phyloP scores from a whole-genome alignment of 768 basidiomycete genomes.

The Chalciporus chontae region DNA sequence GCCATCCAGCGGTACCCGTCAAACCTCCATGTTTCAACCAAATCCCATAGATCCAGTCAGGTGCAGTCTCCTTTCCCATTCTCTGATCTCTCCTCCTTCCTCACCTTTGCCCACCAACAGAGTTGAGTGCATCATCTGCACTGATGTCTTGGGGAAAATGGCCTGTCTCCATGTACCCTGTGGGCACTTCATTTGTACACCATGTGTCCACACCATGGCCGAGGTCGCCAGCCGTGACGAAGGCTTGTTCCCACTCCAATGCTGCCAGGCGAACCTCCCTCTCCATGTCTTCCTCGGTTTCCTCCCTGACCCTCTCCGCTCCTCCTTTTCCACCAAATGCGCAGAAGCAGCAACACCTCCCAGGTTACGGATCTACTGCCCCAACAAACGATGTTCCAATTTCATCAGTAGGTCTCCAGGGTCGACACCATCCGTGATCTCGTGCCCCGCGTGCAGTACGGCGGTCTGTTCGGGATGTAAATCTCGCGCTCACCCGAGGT shows the following conservation, averaged over 20 bases:
- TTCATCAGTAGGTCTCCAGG: conserved; percentile 46
- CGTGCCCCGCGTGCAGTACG: conserved; percentile 40
- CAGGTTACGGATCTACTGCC: conserved; percentile 47
- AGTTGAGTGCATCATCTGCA: conserved; percentile 39
- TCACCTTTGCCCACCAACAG: conserved; percentile 1
- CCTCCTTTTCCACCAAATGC: conserved; percentile 39
- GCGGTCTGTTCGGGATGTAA: conserved; percentile 50
- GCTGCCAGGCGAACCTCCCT: conserved; percentile 42
- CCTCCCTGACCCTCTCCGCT: conserved; percentile 27
- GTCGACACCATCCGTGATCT: conserved; percentile 14
- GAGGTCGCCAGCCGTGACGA: conserved; percentile 44
- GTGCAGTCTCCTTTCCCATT: not conserved
- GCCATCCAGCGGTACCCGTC: no score
- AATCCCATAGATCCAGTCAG: not conserved
- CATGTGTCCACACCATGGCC: conserved; percentile 42
- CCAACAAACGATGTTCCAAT: conserved; percentile 42
- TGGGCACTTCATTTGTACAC: conserved; percentile 45
- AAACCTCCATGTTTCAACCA: no score
- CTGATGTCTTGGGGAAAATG: conserved; percentile 25
- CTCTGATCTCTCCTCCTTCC: not conserved
- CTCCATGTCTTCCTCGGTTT: conserved; percentile 27
- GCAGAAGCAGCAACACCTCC: conserved; percentile 44
- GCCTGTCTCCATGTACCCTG: conserved; percentile 38
- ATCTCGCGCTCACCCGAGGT: conserved; percentile 36
- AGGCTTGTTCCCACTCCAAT: conserved; percentile 48